Evolutionary conservation across 208 protist genomes (phyloP).

Genomic region (Tritrichomonas foetus): DNA sequence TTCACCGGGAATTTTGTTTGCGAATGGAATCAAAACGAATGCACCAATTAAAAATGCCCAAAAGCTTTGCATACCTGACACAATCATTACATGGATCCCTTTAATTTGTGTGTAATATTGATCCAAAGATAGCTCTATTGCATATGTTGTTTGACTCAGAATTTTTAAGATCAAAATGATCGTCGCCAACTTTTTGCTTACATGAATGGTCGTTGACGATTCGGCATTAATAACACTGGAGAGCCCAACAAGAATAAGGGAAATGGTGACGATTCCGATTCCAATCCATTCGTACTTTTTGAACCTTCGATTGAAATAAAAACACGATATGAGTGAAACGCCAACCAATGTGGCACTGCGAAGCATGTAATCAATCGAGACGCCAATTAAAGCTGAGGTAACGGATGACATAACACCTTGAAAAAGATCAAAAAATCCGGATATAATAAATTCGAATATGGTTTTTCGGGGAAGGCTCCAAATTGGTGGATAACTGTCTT

Average conservation of each 20-base stretch:
- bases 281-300: background rate
- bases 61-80: too few relatives aligned
- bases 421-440: background rate
- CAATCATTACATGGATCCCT: too few relatives aligned
- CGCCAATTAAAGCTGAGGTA: background rate
- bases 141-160: background rate
- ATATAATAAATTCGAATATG: background rate
- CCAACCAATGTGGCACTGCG: background rate
- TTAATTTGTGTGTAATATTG: background rate
- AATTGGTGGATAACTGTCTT: background rate
- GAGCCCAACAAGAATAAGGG: background rate
- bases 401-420: background rate
- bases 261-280: background rate
- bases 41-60: too few relatives aligned
- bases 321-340: background rate
- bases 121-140: background rate
- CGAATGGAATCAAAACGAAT: too few relatives aligned
- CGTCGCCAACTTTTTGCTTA: background rate
- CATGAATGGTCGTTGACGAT: background rate
- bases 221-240: background rate
- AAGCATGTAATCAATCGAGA: background rate
- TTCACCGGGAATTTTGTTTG: background rate
- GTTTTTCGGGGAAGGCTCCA: background rate
- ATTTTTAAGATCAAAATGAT: background rate
- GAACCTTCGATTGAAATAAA: background rate